Conservation (phyloP, 345 rosid species). For the Mangifera indica region DNA sequence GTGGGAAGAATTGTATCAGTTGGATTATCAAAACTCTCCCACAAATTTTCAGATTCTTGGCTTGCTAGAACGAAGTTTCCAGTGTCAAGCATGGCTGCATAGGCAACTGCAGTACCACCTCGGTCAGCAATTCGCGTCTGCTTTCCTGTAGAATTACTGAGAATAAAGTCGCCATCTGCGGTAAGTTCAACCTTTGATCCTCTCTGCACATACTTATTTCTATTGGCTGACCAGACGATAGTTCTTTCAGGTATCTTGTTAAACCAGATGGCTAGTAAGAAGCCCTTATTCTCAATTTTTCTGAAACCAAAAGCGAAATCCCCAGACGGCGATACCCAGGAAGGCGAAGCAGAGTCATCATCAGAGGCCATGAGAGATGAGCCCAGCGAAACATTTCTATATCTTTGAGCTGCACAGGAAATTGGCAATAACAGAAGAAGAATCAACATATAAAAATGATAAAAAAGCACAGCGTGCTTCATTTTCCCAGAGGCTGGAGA, state of each 20-base stretch:
- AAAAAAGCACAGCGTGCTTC: too few relatives aligned
- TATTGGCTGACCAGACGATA: conserved; percentile 51
- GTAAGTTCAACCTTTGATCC: conserved; percentile 47
- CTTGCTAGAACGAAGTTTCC: conserved; percentile 49
- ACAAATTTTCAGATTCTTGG: conserved; percentile 19
- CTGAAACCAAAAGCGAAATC: conserved; percentile 57
- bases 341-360: neutral
- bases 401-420: too few relatives aligned
- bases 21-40: conserved; percentile 53
- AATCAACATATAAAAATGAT: neutral
- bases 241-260: conserved; percentile 40
- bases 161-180: conserved; percentile 30
- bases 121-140: conserved; percentile 29
- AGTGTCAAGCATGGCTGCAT: conserved; percentile 47
- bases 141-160: conserved; percentile 31
- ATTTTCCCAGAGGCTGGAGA: too few relatives aligned
- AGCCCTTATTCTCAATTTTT: conserved; percentile 18
- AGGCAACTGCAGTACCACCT: conserved; percentile 24
- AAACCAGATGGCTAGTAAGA: conserved; percentile 42
- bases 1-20: conserved; percentile 57
- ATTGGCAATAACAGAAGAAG: conserved; percentile 22
- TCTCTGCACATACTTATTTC: conserved; percentile 21
- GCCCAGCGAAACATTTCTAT: conserved; percentile 23
- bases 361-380: conserved; percentile 28
- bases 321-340: conserved; percentile 45